Evolutionary conservation across 371 early-diverging fungal genomes (phyloP).

Genomic region (Circinella umbellata): DNA sequence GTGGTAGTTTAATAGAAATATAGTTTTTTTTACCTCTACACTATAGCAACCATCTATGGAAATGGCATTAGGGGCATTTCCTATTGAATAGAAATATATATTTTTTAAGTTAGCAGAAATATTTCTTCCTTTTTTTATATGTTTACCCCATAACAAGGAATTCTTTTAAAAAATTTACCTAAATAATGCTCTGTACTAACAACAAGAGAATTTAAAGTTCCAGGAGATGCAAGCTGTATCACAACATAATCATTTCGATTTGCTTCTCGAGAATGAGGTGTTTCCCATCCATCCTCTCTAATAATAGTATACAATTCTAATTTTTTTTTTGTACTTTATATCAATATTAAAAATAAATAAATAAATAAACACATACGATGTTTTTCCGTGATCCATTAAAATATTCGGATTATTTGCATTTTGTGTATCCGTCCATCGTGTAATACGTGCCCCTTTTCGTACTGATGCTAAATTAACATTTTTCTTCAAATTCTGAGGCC

Average conservation of each 20-base stretch:
- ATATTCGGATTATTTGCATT: slow-evolving; percentile 71
- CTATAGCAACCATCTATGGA: slow-evolving; percentile 34
- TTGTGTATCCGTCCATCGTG: slow-evolving; percentile 69
- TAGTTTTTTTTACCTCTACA: slow-evolving; percentile 20
- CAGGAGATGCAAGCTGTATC: slow-evolving; percentile 69
- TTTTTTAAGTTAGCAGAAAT: background rate
- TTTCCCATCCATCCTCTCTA: slow-evolving; percentile 76
- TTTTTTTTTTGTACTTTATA: background rate
- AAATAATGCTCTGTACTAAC: slow-evolving; percentile 79
- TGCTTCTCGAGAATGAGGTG: slow-evolving; percentile 58
- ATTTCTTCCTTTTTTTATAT: background rate
- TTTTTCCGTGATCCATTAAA: slow-evolving; percentile 62
- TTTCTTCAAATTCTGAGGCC: slow-evolving; percentile 40
- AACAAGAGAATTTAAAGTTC: slow-evolving; percentile 63
- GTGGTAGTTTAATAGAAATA: background rate
- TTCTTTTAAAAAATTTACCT: slow-evolving; percentile 51
- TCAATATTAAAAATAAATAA: background rate
- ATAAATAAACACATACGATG: slow-evolving; percentile 16
- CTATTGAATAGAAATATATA: background rate
- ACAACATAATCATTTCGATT: slow-evolving; percentile 72
- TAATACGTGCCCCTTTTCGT: slow-evolving; percentile 73
- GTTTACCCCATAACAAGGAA: no score
- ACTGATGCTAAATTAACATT: slow-evolving; percentile 75
- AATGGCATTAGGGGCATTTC: slow-evolving; percentile 27
- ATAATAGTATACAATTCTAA: background rate